Evolutionary conservation across 192 early-diverging fungal species (phyloP).

Genomic region (Coemansia umbellata): DNA sequence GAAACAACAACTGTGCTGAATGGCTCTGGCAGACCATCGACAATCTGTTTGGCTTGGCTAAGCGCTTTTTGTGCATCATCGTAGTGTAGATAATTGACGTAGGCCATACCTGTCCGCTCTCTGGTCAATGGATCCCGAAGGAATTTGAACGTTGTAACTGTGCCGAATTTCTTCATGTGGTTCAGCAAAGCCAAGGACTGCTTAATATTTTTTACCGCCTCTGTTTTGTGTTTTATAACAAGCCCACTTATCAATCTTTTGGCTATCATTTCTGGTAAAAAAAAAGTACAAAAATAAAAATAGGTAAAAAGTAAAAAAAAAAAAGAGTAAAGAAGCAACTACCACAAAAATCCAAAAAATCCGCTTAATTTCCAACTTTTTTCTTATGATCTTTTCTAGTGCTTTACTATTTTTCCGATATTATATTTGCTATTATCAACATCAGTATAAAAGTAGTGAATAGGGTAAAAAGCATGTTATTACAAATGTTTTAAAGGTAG

Average conservation of each 20-base stretch:
- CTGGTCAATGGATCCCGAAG: conserved; percentile 27
- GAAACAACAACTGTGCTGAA: conserved; percentile 21
- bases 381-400: too few species aligned
- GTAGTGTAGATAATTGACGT: conserved; percentile 23
- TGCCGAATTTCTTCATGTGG: conserved; percentile 38
- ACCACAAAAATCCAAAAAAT: too few species aligned
- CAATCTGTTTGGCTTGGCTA: conserved; percentile 8
- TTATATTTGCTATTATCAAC: too few species aligned
- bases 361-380: too few species aligned
- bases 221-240: conserved; percentile 26
- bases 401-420: too few species aligned
- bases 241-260: background rate
- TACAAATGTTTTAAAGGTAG: too few species aligned
- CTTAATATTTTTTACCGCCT: conserved; percentile 10
- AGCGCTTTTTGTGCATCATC: conserved; percentile 17
- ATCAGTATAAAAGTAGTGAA: too few species aligned
- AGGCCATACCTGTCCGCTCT: conserved; percentile 33
- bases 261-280: background rate
- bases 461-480: too few species aligned
- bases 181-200: conserved; percentile 23
- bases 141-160: conserved; percentile 28
- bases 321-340: background rate
- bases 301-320: background rate
- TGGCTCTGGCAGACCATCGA: conserved; percentile 12
- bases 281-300: background rate